Conservation (phyloP, 768 basidiomycete genomes). For the Mrakia hoshinonis region DNA sequence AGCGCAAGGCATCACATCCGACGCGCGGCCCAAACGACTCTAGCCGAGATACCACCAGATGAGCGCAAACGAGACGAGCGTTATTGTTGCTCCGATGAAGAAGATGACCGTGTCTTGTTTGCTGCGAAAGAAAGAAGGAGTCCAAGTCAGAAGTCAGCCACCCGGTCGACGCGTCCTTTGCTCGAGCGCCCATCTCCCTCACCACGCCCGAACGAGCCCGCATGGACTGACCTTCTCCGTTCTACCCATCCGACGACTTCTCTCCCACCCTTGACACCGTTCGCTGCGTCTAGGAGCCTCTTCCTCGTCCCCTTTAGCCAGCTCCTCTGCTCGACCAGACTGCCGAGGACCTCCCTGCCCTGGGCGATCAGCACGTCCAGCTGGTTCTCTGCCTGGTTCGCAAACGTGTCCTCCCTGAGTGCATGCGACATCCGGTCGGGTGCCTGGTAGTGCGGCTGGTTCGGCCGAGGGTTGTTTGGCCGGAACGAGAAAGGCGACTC, state of each 20-base stretch:
- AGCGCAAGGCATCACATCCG: background rate
- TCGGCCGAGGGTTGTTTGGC: slow-evolving; percentile 28
- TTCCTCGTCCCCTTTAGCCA: slow-evolving; percentile 85
- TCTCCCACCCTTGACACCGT: slow-evolving; percentile 84
- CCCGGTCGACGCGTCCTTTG: background rate
- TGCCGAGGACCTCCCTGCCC: slow-evolving; percentile 82
- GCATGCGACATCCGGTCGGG: slow-evolving; percentile 62
- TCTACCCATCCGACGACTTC: slow-evolving; percentile 98
- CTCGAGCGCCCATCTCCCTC: background rate
- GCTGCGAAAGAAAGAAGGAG: slow-evolving; percentile 9
- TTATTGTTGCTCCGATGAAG: slow-evolving; percentile 19
- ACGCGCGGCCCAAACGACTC: background rate
- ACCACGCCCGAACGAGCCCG: background rate
- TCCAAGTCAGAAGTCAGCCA: background rate
- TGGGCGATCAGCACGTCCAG: slow-evolving; percentile 89
- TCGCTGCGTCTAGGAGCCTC: slow-evolving; percentile 77
- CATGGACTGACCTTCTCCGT: slow-evolving; percentile 64
- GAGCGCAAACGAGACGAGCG: slow-evolving; percentile 24
- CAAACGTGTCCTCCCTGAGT: slow-evolving; percentile 77
- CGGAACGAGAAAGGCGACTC: slow-evolving; percentile 72
- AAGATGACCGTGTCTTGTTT: slow-evolving; percentile 30
- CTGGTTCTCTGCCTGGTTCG: slow-evolving; percentile 68
- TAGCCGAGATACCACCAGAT: slow-evolving; percentile 29
- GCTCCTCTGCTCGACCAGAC: slow-evolving; percentile 82
- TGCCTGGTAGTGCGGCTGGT: slow-evolving; percentile 45